Evolutionary conservation across 257 asterid genomes (phyloP).

Genomic region (Solanum bulbocastanum): DNA sequence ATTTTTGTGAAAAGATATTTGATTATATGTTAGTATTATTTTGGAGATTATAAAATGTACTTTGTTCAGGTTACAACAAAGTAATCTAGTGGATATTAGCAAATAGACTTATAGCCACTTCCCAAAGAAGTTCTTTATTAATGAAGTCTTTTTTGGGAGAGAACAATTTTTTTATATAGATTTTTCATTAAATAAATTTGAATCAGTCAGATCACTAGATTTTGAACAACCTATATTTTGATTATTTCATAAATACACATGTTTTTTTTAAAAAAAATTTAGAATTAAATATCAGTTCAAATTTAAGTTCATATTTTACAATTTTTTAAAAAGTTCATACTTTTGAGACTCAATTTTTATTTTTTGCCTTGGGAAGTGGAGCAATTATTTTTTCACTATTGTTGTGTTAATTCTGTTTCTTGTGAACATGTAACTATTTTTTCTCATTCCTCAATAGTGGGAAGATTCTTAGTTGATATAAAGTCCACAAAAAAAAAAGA

Average conservation of each 20-base stretch:
- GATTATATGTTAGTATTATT: neutral
- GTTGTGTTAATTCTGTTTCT: too few species aligned
- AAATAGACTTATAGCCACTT: neutral
- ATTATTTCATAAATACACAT: neutral
- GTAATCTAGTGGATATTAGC: neutral
- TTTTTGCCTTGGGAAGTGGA: neutral
- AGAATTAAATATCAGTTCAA: neutral
- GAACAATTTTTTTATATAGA: neutral
- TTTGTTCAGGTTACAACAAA: neutral
- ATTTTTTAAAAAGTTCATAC: neutral
- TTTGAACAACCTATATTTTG: neutral
- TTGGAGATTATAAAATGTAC: neutral
- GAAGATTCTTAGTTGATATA: conserved; percentile 11
- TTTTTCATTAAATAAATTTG: neutral
- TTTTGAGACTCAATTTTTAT: neutral
- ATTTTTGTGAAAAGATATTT: neutral
- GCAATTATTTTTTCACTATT: neutral
- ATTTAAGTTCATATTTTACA: neutral
- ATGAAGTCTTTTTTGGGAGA: neutral
- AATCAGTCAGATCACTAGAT: neutral
- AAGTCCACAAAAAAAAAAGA: neutral
- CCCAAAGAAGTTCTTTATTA: neutral
- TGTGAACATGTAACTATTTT: neutral
- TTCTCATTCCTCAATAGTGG: conserved; percentile 7
- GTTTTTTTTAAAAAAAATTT: neutral